Conservation (phyloP, 495 filamentous ascomycete genomes). For the Trichocladium uniseriatum region DNA sequence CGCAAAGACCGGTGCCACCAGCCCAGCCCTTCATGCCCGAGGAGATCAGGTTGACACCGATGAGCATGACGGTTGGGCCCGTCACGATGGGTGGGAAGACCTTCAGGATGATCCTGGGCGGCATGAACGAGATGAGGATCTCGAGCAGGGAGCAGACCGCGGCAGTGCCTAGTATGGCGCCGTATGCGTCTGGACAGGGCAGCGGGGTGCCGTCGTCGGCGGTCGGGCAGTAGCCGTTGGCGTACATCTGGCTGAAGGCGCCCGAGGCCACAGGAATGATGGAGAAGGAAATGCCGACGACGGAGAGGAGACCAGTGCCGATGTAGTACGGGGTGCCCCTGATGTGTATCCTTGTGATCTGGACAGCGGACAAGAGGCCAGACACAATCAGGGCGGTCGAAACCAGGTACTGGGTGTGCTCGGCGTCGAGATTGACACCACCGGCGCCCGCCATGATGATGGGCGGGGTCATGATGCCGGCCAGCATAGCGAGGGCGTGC, state of each 20-base stretch:
- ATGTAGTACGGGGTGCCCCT: constrained; percentile 73
- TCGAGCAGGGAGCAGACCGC: constrained; percentile 62
- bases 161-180: constrained; percentile 71
- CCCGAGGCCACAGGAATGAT: constrained; percentile 78
- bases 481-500: constrained; percentile 45
- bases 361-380: constrained; percentile 67
- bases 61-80: constrained; percentile 68
- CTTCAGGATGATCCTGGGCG: constrained; percentile 56
- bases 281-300: constrained; percentile 82
- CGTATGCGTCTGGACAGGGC: constrained; percentile 79
- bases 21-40: constrained; percentile 78
- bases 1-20: constrained; percentile 61
- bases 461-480: constrained; percentile 62
- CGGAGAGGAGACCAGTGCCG: constrained; percentile 80
- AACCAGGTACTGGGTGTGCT: constrained; percentile 68
- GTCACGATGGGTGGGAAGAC: constrained; percentile 89
- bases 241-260: constrained; percentile 77
- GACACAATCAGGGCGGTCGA: constrained; percentile 84
- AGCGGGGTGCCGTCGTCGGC: constrained; percentile 54
- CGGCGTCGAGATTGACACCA: constrained; percentile 55
- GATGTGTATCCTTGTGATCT: constrained; percentile 81
- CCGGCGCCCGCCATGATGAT: constrained; percentile 59
- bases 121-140: constrained; percentile 65
- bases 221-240: constrained; percentile 63
- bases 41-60: constrained; percentile 59